phyloP scores from a whole-genome alignment of 306 rosid genomes.

The Lagenaria siceraria region DNA sequence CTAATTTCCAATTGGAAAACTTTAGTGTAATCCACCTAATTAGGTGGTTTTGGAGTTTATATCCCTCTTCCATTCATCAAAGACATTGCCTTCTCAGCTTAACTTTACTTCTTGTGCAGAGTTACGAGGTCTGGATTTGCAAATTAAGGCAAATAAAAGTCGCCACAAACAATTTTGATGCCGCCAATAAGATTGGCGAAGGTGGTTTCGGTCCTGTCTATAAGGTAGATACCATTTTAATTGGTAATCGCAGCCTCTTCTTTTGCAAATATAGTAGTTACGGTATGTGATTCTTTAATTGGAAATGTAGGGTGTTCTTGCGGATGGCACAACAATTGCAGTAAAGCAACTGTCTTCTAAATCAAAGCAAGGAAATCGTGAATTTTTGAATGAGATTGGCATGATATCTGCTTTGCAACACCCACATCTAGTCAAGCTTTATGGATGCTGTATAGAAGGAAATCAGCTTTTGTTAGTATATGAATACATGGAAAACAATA shows the following conservation, averaged over 20 bases:
- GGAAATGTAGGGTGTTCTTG: too few species aligned
- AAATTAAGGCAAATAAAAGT: constrained; percentile 45
- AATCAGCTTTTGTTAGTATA: constrained; percentile 32
- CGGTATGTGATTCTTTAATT: too few species aligned
- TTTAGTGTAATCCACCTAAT: too few species aligned
- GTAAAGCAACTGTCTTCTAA: constrained; percentile 27
- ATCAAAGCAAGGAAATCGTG: constrained; percentile 43
- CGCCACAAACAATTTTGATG: constrained; percentile 49
- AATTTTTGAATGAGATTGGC: constrained; percentile 51
- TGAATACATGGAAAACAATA: constrained; percentile 50
- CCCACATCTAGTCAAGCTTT: constrained; percentile 38
- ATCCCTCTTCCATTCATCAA: too few species aligned
- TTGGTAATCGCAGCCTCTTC: background rate
- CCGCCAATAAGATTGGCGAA: constrained; percentile 40
- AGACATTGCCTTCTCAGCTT: background rate
- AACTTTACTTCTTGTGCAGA: constrained; percentile 19
- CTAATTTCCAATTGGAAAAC: too few species aligned
- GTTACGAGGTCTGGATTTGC: constrained; percentile 33
- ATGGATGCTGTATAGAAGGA: constrained; percentile 40
- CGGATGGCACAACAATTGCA: constrained; percentile 25
- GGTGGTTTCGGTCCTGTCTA: constrained; percentile 58
- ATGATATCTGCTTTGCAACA: constrained; percentile 42
- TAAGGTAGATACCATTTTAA: constrained; percentile 22
- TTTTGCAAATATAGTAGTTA: too few species aligned
- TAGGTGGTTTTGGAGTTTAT: too few species aligned